Base-by-base conservation (phyloP, 768 basidiomycete species). In the Phlebiopsis flavidoalba region DNA sequence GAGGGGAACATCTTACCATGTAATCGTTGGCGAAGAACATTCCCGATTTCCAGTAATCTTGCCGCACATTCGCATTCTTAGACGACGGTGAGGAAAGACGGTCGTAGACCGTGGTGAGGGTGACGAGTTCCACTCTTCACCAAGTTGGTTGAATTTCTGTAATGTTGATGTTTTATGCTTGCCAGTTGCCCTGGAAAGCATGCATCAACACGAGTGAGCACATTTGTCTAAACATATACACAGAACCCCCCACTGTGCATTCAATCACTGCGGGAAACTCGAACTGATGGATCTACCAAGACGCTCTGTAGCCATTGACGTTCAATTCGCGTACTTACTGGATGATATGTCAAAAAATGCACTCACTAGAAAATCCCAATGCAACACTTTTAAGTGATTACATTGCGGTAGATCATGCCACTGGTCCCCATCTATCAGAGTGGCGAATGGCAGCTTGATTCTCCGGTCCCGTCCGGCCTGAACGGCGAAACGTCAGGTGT, bases 321-420 rank as follows among this genome's bases (percentile, higher is more conserved):
- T 46, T 10, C 8, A 19, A 50, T 11, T 21, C 7, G 40, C 12
- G 49, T 8, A 40, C 12, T n/a, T n/a, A n/a, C n/a, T n/a, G n/a
- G 8, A 40, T 10, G 24, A 15, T 14, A 19, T 7, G 1, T 15
- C 40, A 17, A 17, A 19, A 52, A 10, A 45, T n/a, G 11, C 5
- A 77, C 86, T 67, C 60, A 88, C 87, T n/a, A n/a, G n/a, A 66
- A 87, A 83, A 66, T 91, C 88, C 86, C 86, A 91, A 67, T 88
- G 87, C 50, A 85, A 67, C 17, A 83, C 78, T 4, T 77, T 72
- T 1, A n/a, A n/a, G 87, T 87, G 26, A 79, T 53, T 10, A 75
- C 70, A 66, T 90, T 89, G 12, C 74, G 73, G 66, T 80, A 86
- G 26, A 88, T 83, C 86, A 89, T 88, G n/a, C 88, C 88, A 91